A percentile compares a stretch with the other conserved stretches of the same genome.
Evolutionary conservation across 1,284 basidiomycete genomes (phyloP).

Genomic region (Austropuccinia psidii): DNA sequence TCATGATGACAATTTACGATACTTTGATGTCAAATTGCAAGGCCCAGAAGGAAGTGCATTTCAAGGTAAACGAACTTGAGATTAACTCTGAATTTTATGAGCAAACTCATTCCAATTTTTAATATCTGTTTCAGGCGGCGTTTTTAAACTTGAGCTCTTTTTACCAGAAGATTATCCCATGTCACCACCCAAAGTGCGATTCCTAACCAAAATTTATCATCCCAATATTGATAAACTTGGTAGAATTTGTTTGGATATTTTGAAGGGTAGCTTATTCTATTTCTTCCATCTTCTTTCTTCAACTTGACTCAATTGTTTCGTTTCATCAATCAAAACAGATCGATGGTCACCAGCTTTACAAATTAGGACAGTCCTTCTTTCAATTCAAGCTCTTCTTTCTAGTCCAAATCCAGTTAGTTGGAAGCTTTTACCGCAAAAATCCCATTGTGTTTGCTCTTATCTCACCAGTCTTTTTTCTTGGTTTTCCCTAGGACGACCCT

Average conservation of each 20-base stretch:
- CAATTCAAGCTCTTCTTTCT: conserved; percentile 87
- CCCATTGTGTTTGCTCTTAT: neutral
- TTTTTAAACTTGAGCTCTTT: conserved; percentile 93
- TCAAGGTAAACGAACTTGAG: conserved; percentile 58
- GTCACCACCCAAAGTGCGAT: conserved; percentile 96
- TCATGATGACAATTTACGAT: conserved; percentile 94
- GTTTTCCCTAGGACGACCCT: conserved; percentile 65
- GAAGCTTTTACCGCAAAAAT: neutral
- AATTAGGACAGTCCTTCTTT: conserved; percentile 93
- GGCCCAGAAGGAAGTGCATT: conserved; percentile 92
- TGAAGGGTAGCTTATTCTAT: conserved; percentile 62
- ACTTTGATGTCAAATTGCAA: conserved; percentile 96
- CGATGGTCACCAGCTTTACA: conserved; percentile 99
- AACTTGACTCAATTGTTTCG: neutral
- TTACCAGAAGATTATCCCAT: conserved; percentile 98
- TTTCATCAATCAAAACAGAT: conserved; percentile 54
- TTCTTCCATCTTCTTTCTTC: neutral
- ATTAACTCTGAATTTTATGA: neutral
- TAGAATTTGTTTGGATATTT: conserved; percentile 92
- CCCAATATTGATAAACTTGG: conserved; percentile 99
- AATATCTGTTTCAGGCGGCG: conserved; percentile 58
- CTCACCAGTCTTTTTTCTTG: neutral
- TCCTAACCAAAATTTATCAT: conserved; percentile 99
- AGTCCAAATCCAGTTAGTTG: conserved; percentile 72
- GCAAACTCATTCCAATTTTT: conserved; percentile 16